Conservation (phyloP, 495 filamentous ascomycete genomes). For the Podospora appendiculata region DNA sequence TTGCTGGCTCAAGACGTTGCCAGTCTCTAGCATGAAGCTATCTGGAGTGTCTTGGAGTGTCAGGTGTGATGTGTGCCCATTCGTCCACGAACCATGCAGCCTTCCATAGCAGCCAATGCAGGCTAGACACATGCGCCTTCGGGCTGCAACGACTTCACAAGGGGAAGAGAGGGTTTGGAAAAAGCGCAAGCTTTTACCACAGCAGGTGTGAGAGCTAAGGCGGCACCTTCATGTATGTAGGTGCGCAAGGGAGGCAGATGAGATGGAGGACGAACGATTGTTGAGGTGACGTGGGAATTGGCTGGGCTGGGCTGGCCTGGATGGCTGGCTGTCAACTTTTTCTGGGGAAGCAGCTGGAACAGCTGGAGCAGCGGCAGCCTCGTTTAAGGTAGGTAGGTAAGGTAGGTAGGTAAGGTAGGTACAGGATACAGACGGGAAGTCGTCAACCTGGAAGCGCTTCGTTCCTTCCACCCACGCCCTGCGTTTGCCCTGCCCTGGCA, state of each 20-base stretch:
- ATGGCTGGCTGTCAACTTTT: no score
- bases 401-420: no score
- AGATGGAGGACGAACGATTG: no score
- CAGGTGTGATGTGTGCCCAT: conserved; percentile 4
- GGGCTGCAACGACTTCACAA: conserved; percentile 14
- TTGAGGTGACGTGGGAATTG: no score
- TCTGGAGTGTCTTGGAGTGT: neutral
- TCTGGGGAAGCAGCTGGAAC: neutral
- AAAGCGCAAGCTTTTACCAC: neutral
- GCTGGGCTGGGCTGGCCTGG: neutral
- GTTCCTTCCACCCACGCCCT: no score
- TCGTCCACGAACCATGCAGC: conserved; percentile 25
- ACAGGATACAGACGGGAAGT: no score
- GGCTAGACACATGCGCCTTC: conserved; percentile 37
- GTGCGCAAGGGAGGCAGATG: no score
- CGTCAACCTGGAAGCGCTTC: no score
- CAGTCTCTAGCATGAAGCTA: neutral
- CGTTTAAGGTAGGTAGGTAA: neutral
- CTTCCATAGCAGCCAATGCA: conserved; percentile 35
- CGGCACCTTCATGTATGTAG: no score
- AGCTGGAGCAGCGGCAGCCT: neutral
- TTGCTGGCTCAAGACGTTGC: neutral
- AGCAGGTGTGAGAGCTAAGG: no score
- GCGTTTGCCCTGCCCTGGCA: no score
- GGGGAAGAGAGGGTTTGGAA: neutral